Percentiles rank a stretch among this genome's conserved stretches.
These are phyloP conservation scores for Penicillium sclerotiorum DNA, from an alignment of 2,329 filamentous ascomycete species.

Conservation along the genomic window DNA sequence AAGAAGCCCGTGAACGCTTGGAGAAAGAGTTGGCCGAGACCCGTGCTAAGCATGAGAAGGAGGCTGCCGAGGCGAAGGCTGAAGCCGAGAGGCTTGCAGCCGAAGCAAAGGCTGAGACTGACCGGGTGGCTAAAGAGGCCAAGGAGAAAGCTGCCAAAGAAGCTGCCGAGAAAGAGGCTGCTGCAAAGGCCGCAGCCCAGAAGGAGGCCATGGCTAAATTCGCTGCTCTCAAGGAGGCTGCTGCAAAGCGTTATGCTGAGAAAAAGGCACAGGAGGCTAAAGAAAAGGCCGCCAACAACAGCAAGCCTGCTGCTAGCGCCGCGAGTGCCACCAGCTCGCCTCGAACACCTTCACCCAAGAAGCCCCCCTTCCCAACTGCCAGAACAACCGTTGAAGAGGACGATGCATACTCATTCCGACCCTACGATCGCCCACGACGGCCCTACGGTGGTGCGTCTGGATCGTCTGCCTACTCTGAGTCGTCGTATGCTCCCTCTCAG, in stretches of 20 bases:
- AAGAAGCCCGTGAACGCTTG: constrained; percentile 38
- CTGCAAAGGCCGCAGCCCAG: constrained; percentile 39
- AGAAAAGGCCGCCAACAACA: constrained; percentile 25
- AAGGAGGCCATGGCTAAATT: constrained; percentile 43
- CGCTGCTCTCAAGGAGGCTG: constrained; percentile 42
- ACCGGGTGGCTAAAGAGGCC: constrained; percentile 35
- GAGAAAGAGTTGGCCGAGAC: constrained; percentile 29
- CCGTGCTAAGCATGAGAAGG: constrained; percentile 21
- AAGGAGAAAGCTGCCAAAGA: constrained; percentile 39
- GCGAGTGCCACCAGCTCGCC: constrained; percentile 34
- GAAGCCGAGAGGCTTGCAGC: constrained; percentile 17
- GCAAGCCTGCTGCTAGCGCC: constrained; percentile 32
- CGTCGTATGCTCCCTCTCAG: constrained; percentile 81
- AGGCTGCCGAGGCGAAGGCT: constrained; percentile 27
- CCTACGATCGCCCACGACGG: constrained; percentile 71
- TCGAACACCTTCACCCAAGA: constrained; percentile 45
- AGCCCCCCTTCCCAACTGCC: constrained; percentile 38
- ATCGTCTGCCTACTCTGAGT: constrained; percentile 76
- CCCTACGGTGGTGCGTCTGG: constrained; percentile 64
- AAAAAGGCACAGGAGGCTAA: constrained; percentile 40
- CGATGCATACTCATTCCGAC: constrained; percentile 71
- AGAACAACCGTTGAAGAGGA: constrained; percentile 58
- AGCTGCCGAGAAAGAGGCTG: constrained; percentile 69
- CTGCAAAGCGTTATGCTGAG: constrained; percentile 41
- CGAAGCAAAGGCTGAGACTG: constrained; percentile 34